These are phyloP conservation scores for Neopestalotiopsis sp. DNA, from an alignment of 2,329 filamentous ascomycete genomes.

Conservation along the genomic window DNA sequence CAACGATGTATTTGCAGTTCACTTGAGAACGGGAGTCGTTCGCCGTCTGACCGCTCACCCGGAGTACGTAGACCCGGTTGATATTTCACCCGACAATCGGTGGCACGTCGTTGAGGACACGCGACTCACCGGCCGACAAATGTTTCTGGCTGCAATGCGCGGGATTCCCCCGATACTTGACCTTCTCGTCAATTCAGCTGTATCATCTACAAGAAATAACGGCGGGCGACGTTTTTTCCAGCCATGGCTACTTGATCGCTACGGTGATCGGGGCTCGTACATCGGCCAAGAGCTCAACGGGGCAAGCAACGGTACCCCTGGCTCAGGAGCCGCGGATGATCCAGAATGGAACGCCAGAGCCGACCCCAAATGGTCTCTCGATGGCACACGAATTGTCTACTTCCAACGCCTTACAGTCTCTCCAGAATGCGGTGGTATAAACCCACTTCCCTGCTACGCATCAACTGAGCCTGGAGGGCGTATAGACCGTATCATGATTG, in stretches of 20 bases:
- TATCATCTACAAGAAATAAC: neutral
- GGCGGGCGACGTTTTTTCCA: conserved; percentile 47
- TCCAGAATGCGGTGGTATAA: conserved; percentile 50
- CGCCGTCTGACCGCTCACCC: conserved; percentile 49
- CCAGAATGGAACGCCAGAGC: conserved; percentile 54
- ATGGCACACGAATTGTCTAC: conserved; percentile 49
- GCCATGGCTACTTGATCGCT: conserved; percentile 47
- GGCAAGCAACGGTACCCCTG: conserved; percentile 37
- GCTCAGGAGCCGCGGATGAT: conserved; percentile 43
- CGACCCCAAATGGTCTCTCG: conserved; percentile 47
- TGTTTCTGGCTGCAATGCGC: conserved; percentile 47
- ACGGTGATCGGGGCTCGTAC: conserved; percentile 51
- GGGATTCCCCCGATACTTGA: conserved; percentile 48
- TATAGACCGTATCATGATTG: conserved; percentile 48
- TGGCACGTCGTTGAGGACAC: conserved; percentile 52
- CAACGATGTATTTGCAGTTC: conserved; percentile 48
- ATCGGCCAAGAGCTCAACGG: conserved; percentile 49
- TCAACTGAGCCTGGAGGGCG: conserved; percentile 46
- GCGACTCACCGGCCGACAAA: conserved; percentile 44
- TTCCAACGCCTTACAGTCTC: conserved; percentile 44
- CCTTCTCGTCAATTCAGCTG: conserved; percentile 34
- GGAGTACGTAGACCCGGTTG: conserved; percentile 49
- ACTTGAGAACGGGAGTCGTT: conserved; percentile 45
- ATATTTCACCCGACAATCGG: conserved; percentile 46
- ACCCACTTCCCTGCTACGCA: conserved; percentile 46